Conservation (phyloP, 495 filamentous ascomycete species). For the Massariosphaeria phaeospora region DNA sequence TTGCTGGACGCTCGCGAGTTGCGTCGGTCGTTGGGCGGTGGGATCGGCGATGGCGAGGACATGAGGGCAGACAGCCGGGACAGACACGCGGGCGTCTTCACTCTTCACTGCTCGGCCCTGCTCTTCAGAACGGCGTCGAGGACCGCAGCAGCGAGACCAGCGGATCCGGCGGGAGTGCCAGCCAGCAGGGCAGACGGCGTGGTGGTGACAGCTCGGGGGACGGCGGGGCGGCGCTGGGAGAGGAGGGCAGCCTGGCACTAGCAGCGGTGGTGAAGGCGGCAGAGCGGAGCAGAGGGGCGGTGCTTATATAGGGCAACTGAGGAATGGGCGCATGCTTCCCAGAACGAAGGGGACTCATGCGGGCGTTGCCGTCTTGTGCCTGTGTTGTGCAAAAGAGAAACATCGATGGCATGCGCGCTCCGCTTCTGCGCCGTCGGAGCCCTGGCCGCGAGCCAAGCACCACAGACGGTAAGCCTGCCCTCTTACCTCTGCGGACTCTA, state of each 20-base stretch:
- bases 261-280: neutral
- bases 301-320: constrained; percentile 12
- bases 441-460: no score
- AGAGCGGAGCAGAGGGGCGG: neutral
- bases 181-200: no score
- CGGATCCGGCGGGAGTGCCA: no score
- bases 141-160: neutral
- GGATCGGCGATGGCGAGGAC: constrained; percentile 28
- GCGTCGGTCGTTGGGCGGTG: constrained; percentile 26
- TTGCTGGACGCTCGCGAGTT: constrained; percentile 26
- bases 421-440: constrained; percentile 3
- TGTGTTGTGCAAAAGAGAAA: constrained; percentile 20
- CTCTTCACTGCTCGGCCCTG: neutral
- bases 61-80: constrained; percentile 15
- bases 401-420: constrained; percentile 18
- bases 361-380: constrained; percentile 3
- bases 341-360: neutral
- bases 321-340: constrained; percentile 21
- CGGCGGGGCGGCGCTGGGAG: neutral
- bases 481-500: no score
- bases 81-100: neutral
- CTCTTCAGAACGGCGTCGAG: neutral
- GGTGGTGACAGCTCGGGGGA: neutral
- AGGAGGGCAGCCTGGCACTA: neutral
- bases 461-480: no score